These are phyloP conservation scores for Wickerhamomyces ciferrii DNA, from an alignment of 805 yeast genomes.

Conservation along the genomic window DNA sequence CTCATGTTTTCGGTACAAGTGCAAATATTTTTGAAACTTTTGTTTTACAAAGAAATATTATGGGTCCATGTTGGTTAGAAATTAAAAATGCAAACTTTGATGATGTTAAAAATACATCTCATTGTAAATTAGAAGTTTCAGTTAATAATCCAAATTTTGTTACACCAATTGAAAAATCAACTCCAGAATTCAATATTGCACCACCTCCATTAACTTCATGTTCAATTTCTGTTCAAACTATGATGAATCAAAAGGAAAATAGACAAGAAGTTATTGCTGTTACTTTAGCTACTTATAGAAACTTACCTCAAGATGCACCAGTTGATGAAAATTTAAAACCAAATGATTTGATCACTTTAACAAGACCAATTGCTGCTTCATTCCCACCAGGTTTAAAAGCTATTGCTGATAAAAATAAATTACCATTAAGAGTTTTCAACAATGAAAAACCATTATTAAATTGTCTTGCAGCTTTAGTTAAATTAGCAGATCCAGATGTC, in stretches of 20 bases:
- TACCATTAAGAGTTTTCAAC: slow-evolving; percentile 53
- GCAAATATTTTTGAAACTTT: slow-evolving; percentile 78
- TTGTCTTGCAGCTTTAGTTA: slow-evolving; percentile 68
- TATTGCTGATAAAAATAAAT: slow-evolving; percentile 48
- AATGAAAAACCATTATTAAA: slow-evolving; percentile 72
- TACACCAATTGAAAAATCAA: slow-evolving; percentile 39
- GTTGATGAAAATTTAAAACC: slow-evolving; percentile 58
- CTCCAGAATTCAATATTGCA: slow-evolving; percentile 29
- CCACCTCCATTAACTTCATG: slow-evolving; percentile 70
- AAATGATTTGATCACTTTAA: slow-evolving; percentile 59
- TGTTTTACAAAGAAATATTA: slow-evolving; percentile 73
- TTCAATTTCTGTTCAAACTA: slow-evolving; percentile 74
- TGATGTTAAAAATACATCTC: slow-evolving; percentile 59
- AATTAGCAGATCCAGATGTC: slow-evolving; percentile 82
- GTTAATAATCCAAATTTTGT: slow-evolving; percentile 44
- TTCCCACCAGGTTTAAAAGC: slow-evolving; percentile 75
- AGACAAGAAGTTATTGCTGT: slow-evolving; percentile 86
- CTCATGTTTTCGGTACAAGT: slow-evolving; percentile 74
- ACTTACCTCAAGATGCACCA: slow-evolving; percentile 73
- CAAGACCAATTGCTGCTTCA: slow-evolving; percentile 69
- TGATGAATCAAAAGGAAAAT: slow-evolving; percentile 67
- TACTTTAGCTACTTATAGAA: slow-evolving; percentile 64
- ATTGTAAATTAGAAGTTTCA: slow-evolving; percentile 74
- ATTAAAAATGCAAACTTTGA: slow-evolving; percentile 58
- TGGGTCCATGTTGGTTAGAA: slow-evolving; percentile 98